phyloP scores from a whole-genome alignment of 768 basidiomycete species.

The Lactifluus hygrophoroides region DNA sequence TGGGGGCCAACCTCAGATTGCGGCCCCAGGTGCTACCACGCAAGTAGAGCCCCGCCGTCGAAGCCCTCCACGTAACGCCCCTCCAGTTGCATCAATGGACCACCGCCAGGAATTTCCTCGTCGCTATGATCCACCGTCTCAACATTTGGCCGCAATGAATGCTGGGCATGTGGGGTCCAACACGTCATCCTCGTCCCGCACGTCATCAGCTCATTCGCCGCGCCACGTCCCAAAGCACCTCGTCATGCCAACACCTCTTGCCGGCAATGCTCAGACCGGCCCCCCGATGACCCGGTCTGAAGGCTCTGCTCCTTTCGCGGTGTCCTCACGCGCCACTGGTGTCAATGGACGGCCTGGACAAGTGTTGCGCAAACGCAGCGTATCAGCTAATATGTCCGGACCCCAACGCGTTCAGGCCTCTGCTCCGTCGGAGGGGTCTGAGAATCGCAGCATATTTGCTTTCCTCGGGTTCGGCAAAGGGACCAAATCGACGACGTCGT shows the following conservation, averaged over 20 bases:
- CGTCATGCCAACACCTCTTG: conserved; percentile 65
- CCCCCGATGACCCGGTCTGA: not conserved
- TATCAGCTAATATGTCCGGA: not conserved
- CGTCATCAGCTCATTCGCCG: conserved; percentile 19
- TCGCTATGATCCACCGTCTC: conserved; percentile 16
- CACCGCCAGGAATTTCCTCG: not conserved
- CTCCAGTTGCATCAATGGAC: not conserved
- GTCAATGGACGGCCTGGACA: conserved; percentile 17
- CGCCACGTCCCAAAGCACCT: conserved; percentile 52
- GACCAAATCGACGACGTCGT: conserved; percentile 11
- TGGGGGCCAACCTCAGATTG: not conserved
- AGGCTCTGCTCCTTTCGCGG: not conserved
- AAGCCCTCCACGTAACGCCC: not conserved
- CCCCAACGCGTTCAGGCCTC: not conserved
- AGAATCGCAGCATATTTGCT: conserved; percentile 9
- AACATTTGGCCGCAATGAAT: conserved; percentile 9
- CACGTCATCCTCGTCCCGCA: conserved; percentile 8
- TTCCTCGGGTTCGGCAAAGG: conserved; percentile 20
- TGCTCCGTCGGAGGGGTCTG: conserved; percentile 10
- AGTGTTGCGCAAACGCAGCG: conserved; percentile 24
- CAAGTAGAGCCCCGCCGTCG: not conserved
- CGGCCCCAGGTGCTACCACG: not conserved
- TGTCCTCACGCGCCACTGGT: conserved; percentile 1
- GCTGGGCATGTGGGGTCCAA: conserved; percentile 1
- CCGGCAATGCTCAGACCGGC: conserved; percentile 9